These are phyloP conservation scores for Clarireedia homoeocarpa DNA, from an alignment of 2,329 filamentous ascomycete species.

Conservation along the genomic window DNA sequence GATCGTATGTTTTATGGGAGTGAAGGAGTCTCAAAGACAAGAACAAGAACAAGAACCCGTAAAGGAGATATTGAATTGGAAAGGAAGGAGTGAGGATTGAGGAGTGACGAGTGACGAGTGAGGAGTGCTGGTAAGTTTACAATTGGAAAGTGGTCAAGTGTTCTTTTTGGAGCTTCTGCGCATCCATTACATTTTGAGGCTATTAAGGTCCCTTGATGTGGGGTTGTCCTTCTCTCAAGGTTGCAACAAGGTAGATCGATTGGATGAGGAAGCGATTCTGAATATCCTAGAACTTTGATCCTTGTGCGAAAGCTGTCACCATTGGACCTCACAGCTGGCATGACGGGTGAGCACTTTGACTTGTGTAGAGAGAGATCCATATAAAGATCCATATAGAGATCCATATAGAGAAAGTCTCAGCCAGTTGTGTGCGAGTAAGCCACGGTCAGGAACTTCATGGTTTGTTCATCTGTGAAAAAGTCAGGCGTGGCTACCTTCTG, in stretches of 20 bases:
- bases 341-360: no score
- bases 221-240: background rate
- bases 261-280: conserved; percentile 1
- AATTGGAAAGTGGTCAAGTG: conserved; percentile 5
- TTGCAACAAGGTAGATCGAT: background rate
- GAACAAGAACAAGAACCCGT: background rate
- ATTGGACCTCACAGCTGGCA: background rate
- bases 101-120: background rate
- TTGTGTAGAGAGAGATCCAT: no score
- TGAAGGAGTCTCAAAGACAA: background rate
- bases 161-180: background rate
- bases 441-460: no score
- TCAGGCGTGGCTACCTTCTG: no score
- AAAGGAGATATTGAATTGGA: background rate
- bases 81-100: no score
- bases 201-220: conserved; percentile 5
- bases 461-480: no score
- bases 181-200: background rate
- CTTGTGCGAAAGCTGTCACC: background rate
- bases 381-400: background rate
- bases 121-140: background rate
- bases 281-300: background rate
- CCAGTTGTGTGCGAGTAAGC: no score
- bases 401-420: background rate
- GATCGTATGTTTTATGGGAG: no score